Percentiles rank a stretch among this genome's conserved stretches.
phyloP scores from a whole-genome alignment of 768 basidiomycete species.

The Pisolithus sp. region DNA sequence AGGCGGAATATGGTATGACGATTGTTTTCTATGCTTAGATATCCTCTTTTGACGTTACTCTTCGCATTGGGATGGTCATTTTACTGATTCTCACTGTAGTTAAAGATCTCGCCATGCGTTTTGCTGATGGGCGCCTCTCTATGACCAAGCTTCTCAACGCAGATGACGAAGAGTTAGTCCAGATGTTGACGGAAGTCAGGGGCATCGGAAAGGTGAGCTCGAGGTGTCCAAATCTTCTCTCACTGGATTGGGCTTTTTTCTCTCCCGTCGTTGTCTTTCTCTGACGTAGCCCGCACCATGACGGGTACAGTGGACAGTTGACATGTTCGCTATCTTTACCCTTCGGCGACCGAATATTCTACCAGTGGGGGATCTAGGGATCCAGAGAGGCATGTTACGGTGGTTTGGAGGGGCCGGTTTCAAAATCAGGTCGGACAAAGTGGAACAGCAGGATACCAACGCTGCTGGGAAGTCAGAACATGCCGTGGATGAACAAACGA shows the following conservation, averaged over 20 bases:
- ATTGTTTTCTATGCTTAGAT: neutral
- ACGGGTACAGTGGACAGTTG: conserved; percentile 40
- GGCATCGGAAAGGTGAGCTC: conserved; percentile 67
- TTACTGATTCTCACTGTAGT: conserved; percentile 38
- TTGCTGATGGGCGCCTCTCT: conserved; percentile 74
- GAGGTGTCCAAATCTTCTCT: neutral
- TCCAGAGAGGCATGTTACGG: conserved; percentile 65
- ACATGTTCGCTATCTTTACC: conserved; percentile 92
- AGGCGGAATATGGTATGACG: conserved; percentile 78
- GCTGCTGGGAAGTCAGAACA: neutral
- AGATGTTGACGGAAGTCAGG: conserved; percentile 70
- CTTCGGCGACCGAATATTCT: conserved; percentile 79
- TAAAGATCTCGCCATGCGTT: conserved; percentile 69
- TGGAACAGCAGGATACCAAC: neutral
- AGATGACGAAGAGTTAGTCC: conserved; percentile 67
- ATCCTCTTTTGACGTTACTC: neutral
- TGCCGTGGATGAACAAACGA: neutral
- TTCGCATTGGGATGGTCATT: neutral
- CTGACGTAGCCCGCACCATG: too few relatives aligned
- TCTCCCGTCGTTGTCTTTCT: neutral
- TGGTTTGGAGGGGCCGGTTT: conserved; percentile 40
- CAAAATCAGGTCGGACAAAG: conserved; percentile 13
- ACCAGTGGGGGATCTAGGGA: conserved; percentile 74
- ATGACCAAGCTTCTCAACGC: conserved; percentile 65
- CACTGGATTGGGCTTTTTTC: neutral